Evolutionary conservation across 495 filamentous ascomycete species (phyloP), one percentile per base, ranked within the genome.

Genomic region (Penicillium goetzii): DNA sequence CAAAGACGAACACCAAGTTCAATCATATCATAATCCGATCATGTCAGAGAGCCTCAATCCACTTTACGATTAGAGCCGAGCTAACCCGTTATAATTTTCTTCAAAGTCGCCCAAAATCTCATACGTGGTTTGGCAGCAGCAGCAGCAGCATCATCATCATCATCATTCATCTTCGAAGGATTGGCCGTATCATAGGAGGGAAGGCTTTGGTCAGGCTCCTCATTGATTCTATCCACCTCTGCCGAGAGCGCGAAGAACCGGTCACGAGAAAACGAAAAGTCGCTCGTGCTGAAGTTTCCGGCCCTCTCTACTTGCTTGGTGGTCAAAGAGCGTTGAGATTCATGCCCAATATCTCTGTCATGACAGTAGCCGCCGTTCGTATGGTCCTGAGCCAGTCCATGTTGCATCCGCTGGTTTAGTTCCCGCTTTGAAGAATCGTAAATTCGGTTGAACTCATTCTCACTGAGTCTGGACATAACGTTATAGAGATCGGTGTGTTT

Each of bases 391-490:
- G 52, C 52, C 32, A 55, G 28, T 21, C 32, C 30, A 30, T 32
- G 15, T 58, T 26, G 54, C 19, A 63, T 60, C 43, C 43, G 62
- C 41, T 23, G 43, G 43, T 23, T 60, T 38, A 28, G 34, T 51
- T 47, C 30, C 53, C 36, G 54, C 58, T 32, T 58, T 47, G 52
- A 61, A 61, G 63, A 65, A 58, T 53, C 63, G 61, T 61, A 65
- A 28, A 54, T 32, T 19, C 47, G 58, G 45, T 61, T 32, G 25
- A 61, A 61, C 59, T 65, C 53, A 61, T 34, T 33, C 25, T 36
- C 58, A 43, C 52, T 47, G 53, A 61, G 63, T 40, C 54, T 61
- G 53, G 3, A 3, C 58, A 65, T 61, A 26, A 53, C 53, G 43
- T 15, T 57, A 58, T 58, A 58, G 53, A 65, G 28, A 26, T 58